A percentile compares a stretch with the other conserved stretches of the same genome.
phyloP scores from a whole-genome alignment of 2,329 filamentous ascomycete species.

The Ophiocordyceps camponoti-floridani region DNA sequence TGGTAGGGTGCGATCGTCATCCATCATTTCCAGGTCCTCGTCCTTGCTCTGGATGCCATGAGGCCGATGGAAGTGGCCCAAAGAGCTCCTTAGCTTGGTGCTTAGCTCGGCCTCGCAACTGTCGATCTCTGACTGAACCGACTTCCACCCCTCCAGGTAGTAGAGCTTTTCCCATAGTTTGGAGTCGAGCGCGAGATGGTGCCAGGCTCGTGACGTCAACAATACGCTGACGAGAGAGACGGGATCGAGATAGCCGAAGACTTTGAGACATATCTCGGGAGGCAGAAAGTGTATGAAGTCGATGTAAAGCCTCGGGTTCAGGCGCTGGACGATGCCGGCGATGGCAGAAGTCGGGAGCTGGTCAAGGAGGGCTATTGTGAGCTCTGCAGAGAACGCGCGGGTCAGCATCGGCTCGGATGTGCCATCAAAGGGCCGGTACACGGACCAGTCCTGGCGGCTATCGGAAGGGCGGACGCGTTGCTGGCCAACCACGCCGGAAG shows the following conservation, averaged over 20 bases:
- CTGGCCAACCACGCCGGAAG: slow-evolving; percentile 30
- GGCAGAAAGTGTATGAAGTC: slow-evolving; percentile 79
- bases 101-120: slow-evolving; percentile 46
- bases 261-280: slow-evolving; percentile 76
- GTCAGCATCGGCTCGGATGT: not conserved
- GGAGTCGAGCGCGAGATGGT: slow-evolving; percentile 61
- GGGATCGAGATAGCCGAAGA: slow-evolving; percentile 74
- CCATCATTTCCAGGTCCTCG: slow-evolving; percentile 30
- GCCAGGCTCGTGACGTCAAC: slow-evolving; percentile 66
- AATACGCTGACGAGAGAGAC: slow-evolving; percentile 65
- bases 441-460: slow-evolving; percentile 31
- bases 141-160: slow-evolving; percentile 69
- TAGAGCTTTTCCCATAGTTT: slow-evolving; percentile 78
- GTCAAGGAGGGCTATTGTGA: slow-evolving; percentile 62
- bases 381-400: slow-evolving; percentile 31
- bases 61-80: slow-evolving; percentile 22
- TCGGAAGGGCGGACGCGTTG: slow-evolving; percentile 29
- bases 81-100: slow-evolving; percentile 18
- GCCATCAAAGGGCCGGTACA: slow-evolving; percentile 1
- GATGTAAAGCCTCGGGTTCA: slow-evolving; percentile 76
- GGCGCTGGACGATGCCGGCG: slow-evolving; percentile 59
- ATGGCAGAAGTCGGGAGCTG: slow-evolving; percentile 67
- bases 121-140: slow-evolving; percentile 45
- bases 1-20: slow-evolving; percentile 12
- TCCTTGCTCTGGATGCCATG: slow-evolving; percentile 33